These are phyloP conservation scores for Carex littledalei DNA, from an alignment of 176 grass and related monocot species.

Conservation along the genomic window DNA sequence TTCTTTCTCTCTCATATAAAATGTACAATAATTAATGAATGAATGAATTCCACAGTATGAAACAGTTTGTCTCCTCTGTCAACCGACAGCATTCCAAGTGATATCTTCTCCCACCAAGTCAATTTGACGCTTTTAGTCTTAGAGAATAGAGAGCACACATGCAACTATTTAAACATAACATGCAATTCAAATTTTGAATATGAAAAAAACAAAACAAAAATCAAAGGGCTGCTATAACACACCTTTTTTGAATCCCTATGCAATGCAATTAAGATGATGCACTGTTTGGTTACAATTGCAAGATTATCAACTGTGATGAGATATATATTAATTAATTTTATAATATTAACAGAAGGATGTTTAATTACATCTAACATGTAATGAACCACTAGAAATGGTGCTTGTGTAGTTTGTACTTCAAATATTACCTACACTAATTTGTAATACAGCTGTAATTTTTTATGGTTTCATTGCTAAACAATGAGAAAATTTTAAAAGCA, in stretches of 20 bases:
- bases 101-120: slow-evolving; percentile 27
- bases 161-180: background rate
- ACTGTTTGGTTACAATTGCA: background rate
- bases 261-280: background rate
- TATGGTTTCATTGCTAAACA: too few relatives aligned
- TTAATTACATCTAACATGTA: background rate
- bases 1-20: background rate
- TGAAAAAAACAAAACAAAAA: background rate
- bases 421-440: too few relatives aligned
- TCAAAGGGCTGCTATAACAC: background rate
- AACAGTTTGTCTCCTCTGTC: slow-evolving; percentile 28
- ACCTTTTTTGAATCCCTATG: background rate
- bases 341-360: background rate
- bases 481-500: too few relatives aligned
- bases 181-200: background rate
- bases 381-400: background rate
- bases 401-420: background rate
- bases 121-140: slow-evolving; percentile 22
- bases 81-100: slow-evolving; percentile 30
- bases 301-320: background rate
- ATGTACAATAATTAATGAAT: slow-evolving; percentile 25
- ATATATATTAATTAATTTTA: background rate
- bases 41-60: slow-evolving; percentile 28
- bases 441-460: too few relatives aligned
- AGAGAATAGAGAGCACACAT: background rate